These are phyloP conservation scores for Hypoxylon sp. DNA, from an alignment of 2,329 filamentous ascomycete genomes.

Conservation along the genomic window DNA sequence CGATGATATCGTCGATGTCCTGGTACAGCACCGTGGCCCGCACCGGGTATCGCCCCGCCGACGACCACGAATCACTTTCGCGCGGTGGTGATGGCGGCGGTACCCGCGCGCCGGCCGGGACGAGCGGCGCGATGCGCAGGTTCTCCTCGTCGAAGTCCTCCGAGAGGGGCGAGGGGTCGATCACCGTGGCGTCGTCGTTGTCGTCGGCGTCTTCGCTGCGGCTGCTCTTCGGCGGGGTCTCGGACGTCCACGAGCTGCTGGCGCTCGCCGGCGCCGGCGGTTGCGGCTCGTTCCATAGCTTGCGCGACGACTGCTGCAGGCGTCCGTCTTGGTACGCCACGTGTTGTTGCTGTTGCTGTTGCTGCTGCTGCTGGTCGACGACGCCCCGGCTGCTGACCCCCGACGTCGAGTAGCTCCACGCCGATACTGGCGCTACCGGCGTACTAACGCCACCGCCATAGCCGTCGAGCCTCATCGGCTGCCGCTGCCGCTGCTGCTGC, in stretches of 20 bases:
- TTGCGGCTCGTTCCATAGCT: neutral
- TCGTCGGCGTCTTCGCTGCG: neutral
- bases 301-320: neutral
- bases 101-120: no score
- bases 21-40: slow-evolving; percentile 30
- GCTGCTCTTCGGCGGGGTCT: neutral
- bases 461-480: no score
- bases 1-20: slow-evolving; percentile 42
- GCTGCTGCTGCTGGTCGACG: neutral
- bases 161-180: neutral
- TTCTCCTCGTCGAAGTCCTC: neutral
- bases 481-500: neutral
- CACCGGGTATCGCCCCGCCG: no score
- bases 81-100: no score
- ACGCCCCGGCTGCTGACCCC: neutral
- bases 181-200: neutral
- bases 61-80: no score
- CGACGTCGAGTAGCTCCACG: neutral
- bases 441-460: neutral
- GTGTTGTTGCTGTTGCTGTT: neutral
- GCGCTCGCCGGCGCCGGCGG: neutral
- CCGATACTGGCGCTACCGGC: neutral
- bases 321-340: neutral
- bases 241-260: neutral
- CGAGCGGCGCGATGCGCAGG: neutral